Evolutionary conservation across 106 monocot species (phyloP), one percentile per base, ranked within the genome.

Genomic region (Chionographis japonica): DNA sequence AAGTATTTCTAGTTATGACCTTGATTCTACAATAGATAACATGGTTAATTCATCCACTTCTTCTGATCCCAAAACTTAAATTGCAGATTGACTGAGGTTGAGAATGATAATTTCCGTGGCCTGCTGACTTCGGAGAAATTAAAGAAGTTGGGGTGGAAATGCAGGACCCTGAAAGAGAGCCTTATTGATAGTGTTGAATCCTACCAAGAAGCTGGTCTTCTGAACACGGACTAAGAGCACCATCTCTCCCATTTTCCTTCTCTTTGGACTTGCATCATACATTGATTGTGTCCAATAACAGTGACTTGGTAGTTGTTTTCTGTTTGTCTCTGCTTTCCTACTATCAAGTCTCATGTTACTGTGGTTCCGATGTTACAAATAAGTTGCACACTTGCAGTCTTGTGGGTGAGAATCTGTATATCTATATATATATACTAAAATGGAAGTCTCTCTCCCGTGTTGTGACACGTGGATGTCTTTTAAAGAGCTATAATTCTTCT

Each of bases 61-160:
- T 16, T 12, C 19, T 70, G 42, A 39, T 41, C 8, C 1, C 35
- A 4, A 27, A 19, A 13, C 12, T 7, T 12, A 14, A 50, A 39
- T 60, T 49, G 37, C 73, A 77, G 81, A 18, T 58, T 41, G 8
- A 63, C 43, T 40, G 76, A 69, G 6, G 64, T 6, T 8, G 43
- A 63, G 2, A 41, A 40, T 12, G 1, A 10, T 8, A 12, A 27
- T 27, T 27, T 27, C 1, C 27, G 4, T 5, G 0, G 9, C 3
- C 12, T 57, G 15, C 0, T 65, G 40, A 41, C 19, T 52, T 68
- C 77, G 15, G 77, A 73, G 57, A 83, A 78, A 35, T 56, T 78
- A 19, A 77, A 76, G 56, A 35, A 9, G 52, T 54, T 83, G 40
- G 78, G 83, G 13, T 83, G 78, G 83, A 70, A 78, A 63, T 69